These are phyloP conservation scores for Seiridium unicorne DNA, from an alignment of 2,329 filamentous ascomycete genomes.

Conservation along the genomic window DNA sequence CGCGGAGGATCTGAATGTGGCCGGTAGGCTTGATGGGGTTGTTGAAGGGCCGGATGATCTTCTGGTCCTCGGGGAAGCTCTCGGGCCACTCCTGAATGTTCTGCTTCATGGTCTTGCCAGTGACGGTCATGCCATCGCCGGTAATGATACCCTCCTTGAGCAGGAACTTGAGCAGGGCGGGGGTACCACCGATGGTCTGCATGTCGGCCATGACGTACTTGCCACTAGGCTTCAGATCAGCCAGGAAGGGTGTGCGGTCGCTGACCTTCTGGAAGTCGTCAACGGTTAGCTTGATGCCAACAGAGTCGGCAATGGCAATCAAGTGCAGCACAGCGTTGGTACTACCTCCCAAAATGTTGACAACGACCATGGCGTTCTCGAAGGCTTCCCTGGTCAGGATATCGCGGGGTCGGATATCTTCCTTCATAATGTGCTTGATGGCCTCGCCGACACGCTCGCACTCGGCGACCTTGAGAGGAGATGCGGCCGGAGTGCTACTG, in stretches of 20 bases:
- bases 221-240: constrained; percentile 56
- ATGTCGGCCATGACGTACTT: constrained; percentile 53
- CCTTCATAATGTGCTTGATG: constrained; percentile 70
- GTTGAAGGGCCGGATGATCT: constrained; percentile 75
- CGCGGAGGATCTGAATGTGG: constrained; percentile 84
- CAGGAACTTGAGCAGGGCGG: constrained; percentile 52
- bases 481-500: constrained; percentile 76
- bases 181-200: constrained; percentile 50
- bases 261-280: constrained; percentile 56
- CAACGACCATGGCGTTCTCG: constrained; percentile 54
- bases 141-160: constrained; percentile 59
- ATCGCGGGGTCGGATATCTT: constrained; percentile 59
- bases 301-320: constrained; percentile 52
- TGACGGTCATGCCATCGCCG: constrained; percentile 65
- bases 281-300: constrained; percentile 46
- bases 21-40: constrained; percentile 86
- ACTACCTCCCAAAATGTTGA: constrained; percentile 54
- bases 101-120: constrained; percentile 41
- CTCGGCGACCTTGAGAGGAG: constrained; percentile 68
- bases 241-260: constrained; percentile 46
- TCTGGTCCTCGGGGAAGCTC: constrained; percentile 68
- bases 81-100: constrained; percentile 65
- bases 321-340: constrained; percentile 58
- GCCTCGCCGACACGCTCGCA: constrained; percentile 70
- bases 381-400: constrained; percentile 55